Percentiles rank a stretch among this genome's conserved stretches.
Conservation (phyloP, 2,329 filamentous ascomycete genomes). For the Cercospora sesami region DNA sequence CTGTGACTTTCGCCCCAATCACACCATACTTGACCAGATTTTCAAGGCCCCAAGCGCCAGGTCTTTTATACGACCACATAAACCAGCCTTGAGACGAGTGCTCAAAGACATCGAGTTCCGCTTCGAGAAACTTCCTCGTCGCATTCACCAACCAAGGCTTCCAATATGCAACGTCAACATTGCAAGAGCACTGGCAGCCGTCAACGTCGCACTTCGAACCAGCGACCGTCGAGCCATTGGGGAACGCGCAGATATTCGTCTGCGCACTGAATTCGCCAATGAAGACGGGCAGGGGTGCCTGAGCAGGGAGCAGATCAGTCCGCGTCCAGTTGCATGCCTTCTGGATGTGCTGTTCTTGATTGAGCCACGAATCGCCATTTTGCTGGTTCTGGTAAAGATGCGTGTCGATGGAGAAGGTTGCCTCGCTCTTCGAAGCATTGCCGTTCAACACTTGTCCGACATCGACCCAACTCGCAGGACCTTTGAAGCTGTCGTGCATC, state of each 20-base stretch:
- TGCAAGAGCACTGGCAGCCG: slow-evolving; percentile 43
- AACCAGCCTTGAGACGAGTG: slow-evolving; percentile 44
- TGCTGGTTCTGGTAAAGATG: slow-evolving; percentile 50
- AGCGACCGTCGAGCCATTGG: slow-evolving; percentile 42
- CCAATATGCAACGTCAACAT: slow-evolving; percentile 40
- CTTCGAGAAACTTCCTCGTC: slow-evolving; percentile 45
- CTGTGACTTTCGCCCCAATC: slow-evolving; percentile 42
- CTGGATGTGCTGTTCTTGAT: slow-evolving; percentile 44
- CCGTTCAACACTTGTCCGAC: slow-evolving; percentile 32
- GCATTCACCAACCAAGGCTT: slow-evolving; percentile 42
- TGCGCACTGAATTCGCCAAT: slow-evolving; percentile 50
- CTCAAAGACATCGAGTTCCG: slow-evolving; percentile 49
- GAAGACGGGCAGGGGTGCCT: slow-evolving; percentile 41
- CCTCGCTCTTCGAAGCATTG: slow-evolving; percentile 29
- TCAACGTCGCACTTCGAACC: slow-evolving; percentile 37
- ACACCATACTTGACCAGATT: slow-evolving; percentile 44
- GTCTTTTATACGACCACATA: slow-evolving; percentile 47
- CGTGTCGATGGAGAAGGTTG: slow-evolving; percentile 45
- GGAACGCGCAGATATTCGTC: slow-evolving; percentile 48
- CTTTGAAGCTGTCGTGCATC: slow-evolving; percentile 45
- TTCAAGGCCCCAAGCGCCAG: slow-evolving; percentile 46
- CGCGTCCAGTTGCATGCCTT: slow-evolving; percentile 43
- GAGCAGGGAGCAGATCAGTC: slow-evolving; percentile 25
- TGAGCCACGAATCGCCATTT: slow-evolving; percentile 39
- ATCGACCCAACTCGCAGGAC: slow-evolving; percentile 37